Percentiles rank a stretch among this genome's conserved stretches.
phyloP scores from a whole-genome alignment of 805 yeast genomes.

The Teunomyces aglyptinius region DNA sequence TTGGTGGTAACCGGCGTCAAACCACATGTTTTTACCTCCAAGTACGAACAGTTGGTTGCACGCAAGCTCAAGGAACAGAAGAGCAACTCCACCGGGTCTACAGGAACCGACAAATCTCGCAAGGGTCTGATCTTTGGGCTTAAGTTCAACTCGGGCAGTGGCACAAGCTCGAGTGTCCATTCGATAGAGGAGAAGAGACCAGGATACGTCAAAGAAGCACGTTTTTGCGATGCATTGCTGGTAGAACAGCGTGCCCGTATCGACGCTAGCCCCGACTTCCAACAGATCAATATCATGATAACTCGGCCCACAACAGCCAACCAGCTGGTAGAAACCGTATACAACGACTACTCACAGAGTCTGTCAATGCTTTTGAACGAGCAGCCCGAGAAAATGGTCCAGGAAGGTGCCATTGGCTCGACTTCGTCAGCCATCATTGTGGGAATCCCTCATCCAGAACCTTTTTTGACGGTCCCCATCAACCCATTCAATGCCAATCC shows the following conservation, averaged over 20 bases:
- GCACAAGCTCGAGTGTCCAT: not conserved
- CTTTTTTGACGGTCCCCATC: constrained; percentile 29
- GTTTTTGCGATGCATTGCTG: constrained; percentile 31
- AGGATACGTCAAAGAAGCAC: constrained; percentile 24
- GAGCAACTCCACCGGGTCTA: not conserved
- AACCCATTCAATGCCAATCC: constrained; percentile 42
- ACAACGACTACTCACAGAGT: constrained; percentile 29
- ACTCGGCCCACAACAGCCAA: constrained; percentile 31
- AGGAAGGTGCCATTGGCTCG: constrained; percentile 23
- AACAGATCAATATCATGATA: constrained; percentile 31
- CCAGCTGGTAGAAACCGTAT: constrained; percentile 5
- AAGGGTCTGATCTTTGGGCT: constrained; percentile 41
- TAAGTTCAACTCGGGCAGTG: constrained; percentile 28
- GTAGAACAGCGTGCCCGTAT: constrained; percentile 31
- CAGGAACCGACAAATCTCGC: constrained; percentile 20
- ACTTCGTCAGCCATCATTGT: constrained; percentile 31
- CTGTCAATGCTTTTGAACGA: constrained; percentile 33
- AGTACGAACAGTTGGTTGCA: constrained; percentile 39
- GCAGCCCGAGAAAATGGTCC: constrained; percentile 12
- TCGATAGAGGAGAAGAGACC: constrained; percentile 8
- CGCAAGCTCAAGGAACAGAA: constrained; percentile 32
- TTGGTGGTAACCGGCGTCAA: constrained; percentile 28
- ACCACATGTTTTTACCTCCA: constrained; percentile 35
- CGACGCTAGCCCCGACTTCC: constrained; percentile 23
- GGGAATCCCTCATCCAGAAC: constrained; percentile 43